phyloP scores from a whole-genome alignment of 2,329 filamentous ascomycete species.

The Bipolaris sorokiniana region DNA sequence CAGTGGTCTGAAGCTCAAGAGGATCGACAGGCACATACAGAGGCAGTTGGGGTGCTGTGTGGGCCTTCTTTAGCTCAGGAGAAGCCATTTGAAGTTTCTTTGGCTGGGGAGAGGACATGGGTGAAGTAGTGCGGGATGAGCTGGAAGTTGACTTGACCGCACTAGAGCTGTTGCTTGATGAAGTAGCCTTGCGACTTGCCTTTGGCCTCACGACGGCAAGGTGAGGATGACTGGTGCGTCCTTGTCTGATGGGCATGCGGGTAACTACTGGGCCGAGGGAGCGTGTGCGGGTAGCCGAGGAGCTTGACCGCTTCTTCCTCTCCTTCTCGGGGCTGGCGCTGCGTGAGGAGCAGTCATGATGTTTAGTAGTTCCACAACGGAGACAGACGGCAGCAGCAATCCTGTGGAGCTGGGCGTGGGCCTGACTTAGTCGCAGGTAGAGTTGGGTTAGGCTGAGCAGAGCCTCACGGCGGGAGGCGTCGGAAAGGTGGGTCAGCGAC shows the following conservation, averaged over 20 bases:
- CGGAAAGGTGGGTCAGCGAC: slow-evolving; percentile 54
- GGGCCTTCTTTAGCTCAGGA: slow-evolving; percentile 4
- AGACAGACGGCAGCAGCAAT: slow-evolving; percentile 25
- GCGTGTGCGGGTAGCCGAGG: slow-evolving; percentile 25
- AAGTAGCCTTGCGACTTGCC: slow-evolving; percentile 34
- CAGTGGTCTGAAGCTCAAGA: slow-evolving; percentile 20
- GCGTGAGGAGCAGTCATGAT: slow-evolving; percentile 29
- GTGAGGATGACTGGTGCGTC: slow-evolving; percentile 41
- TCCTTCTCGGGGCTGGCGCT: slow-evolving; percentile 29
- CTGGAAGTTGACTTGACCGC: slow-evolving; percentile 28
- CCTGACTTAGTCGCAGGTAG: slow-evolving; percentile 47
- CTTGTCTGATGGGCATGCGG: slow-evolving; percentile 36
- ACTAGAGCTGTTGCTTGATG: slow-evolving; percentile 29
- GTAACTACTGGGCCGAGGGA: slow-evolving; percentile 36
- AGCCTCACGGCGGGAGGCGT: slow-evolving; percentile 54
- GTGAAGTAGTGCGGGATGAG: slow-evolving; percentile 30
- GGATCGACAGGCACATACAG: slow-evolving; percentile 35
- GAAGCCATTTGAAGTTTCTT: slow-evolving; percentile 13
- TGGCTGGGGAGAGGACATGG: slow-evolving; percentile 31
- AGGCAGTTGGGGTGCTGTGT: slow-evolving; percentile 7
- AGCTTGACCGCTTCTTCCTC: slow-evolving; percentile 29
- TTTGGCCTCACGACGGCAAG: slow-evolving; percentile 48
- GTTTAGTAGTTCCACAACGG: slow-evolving; percentile 35
- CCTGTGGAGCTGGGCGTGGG: slow-evolving; percentile 42
- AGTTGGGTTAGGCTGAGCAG: slow-evolving; percentile 51